Percentiles rank a stretch among this genome's conserved stretches.
Conservation (phyloP, 2,329 filamentous ascomycete genomes). For the Fusarium sp. region DNA sequence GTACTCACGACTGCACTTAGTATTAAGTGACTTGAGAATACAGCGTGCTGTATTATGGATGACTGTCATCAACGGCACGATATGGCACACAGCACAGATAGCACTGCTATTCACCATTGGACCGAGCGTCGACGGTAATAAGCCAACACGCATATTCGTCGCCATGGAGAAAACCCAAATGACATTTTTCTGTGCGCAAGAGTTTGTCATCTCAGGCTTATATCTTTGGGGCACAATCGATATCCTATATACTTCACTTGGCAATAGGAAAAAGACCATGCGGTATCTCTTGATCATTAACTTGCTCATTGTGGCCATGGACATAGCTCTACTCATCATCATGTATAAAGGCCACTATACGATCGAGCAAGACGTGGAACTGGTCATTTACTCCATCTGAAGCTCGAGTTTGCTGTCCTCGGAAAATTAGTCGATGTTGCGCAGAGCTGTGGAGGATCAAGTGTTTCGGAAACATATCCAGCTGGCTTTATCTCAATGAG, state of each 20-base stretch:
- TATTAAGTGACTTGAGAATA: not conserved
- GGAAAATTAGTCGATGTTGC: slow-evolving; percentile 53
- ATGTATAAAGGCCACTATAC: slow-evolving; percentile 19
- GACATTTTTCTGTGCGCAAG: slow-evolving; percentile 24
- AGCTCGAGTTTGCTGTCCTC: slow-evolving; percentile 54
- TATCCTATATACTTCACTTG: slow-evolving; percentile 23
- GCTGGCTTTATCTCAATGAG: slow-evolving; percentile 2
- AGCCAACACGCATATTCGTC: not conserved
- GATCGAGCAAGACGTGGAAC: slow-evolving; percentile 24
- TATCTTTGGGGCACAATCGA: slow-evolving; percentile 22
- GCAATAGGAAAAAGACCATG: slow-evolving; percentile 23
- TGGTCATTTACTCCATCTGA: slow-evolving; percentile 42
- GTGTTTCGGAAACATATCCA: not conserved
- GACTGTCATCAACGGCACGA: slow-evolving; percentile 20
- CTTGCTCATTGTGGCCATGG: slow-evolving; percentile 33
- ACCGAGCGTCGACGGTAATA: not conserved
- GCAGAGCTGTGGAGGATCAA: slow-evolving; percentile 34
- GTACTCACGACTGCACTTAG: slow-evolving; percentile 9
- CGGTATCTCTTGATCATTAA: slow-evolving; percentile 32
- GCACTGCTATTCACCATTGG: slow-evolving; percentile 10
- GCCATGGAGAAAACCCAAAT: slow-evolving; percentile 23
- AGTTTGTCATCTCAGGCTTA: slow-evolving; percentile 12
- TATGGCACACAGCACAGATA: slow-evolving; percentile 23
- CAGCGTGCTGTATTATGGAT: slow-evolving; percentile 23
- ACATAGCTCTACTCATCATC: slow-evolving; percentile 29